Conservation (phyloP, 225 moss, liverwort and hornwort genomes). For the Anthoceros angustus region DNA sequence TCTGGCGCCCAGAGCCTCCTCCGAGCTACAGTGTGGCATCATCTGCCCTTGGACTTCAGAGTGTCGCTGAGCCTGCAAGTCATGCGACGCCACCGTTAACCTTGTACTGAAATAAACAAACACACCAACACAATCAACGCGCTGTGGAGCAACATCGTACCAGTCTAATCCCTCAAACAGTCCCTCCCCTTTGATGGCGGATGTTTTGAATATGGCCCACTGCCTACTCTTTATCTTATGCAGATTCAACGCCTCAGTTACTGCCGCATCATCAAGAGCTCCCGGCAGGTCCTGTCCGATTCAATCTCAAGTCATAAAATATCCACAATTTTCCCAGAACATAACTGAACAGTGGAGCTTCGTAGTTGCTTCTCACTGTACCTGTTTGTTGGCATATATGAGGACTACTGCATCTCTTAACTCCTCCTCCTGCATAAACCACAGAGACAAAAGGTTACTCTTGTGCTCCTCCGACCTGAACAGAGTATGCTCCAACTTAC, state of each 20-base stretch:
- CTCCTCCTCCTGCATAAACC: constrained; percentile 44
- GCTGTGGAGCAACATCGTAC: constrained; percentile 18
- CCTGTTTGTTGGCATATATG: constrained; percentile 94
- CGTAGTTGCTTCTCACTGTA: too few relatives aligned
- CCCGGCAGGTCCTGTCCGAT: constrained; percentile 73
- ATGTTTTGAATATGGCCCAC: constrained; percentile 97
- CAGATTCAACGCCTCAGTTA: constrained; percentile 84
- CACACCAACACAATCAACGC: not conserved
- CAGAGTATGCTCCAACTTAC: not conserved
- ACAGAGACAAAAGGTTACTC: too few relatives aligned
- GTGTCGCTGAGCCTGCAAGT: constrained; percentile 49
- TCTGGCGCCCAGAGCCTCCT: too few relatives aligned
- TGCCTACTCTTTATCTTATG: constrained; percentile 96
- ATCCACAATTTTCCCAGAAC: too few relatives aligned
- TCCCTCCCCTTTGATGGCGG: constrained; percentile 85
- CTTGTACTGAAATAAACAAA: not conserved
- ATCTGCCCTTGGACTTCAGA: constrained; percentile 43
- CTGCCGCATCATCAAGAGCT: constrained; percentile 92
- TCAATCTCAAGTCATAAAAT: constrained; percentile 11
- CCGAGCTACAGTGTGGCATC: too few relatives aligned
- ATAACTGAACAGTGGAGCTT: too few relatives aligned
- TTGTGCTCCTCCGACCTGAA: not conserved
- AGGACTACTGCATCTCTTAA: constrained; percentile 68
- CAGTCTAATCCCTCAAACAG: constrained; percentile 95
- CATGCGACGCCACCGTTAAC: not conserved